Base-by-base conservation (phyloP, 495 filamentous ascomycete species). In the Xylaria flabelliformis region DNA sequence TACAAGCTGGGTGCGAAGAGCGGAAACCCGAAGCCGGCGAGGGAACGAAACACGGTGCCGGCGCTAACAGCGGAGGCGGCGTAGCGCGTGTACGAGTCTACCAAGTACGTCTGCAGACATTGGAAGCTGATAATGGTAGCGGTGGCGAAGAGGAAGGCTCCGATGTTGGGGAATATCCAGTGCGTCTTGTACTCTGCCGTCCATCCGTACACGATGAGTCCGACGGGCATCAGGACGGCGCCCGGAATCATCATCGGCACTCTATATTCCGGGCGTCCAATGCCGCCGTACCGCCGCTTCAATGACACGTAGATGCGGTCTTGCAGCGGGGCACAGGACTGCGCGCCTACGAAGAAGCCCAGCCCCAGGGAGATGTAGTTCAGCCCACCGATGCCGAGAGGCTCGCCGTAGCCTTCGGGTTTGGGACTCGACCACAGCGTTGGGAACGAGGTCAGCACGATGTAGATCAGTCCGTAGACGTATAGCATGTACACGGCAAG, bases 141-240 rank as follows among this genome's bases (percentile, higher is more conserved):
- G 8, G 82, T 79, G 9, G 82, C 79, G 69, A 93, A 90, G 19
- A 94, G 75, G 0, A 79, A 77, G 4, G 87, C 87, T 3, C 92
- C 92, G 69, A 94, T 88, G 73, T 93, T 91, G 0, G 92, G 92
- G 41, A 85, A 85, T 61, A 94, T 91, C 91, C 91, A 95, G 76
- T 91, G 90, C 2, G 80, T 79, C 44, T 85, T 83, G 26, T 78
- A 82, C 78, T 94, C 84, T 0, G 89, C 90, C 0, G 87, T 85
- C 91, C 91, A 94, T 56, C 90, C 91, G 80, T 94, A 95, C 72
- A 89, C 85, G 72, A 94, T 88, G 5, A 95, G 78, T 0, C 92
- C 92, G 4, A 84, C 72, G 0, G 92, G 91, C 10, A 90, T 81
- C 12, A 92, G 74, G 6, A 92, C 21, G 1, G 88, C 84, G 2